phyloP scores from a whole-genome alignment of 768 basidiomycete genomes.

The Leucocoprinus sp. region DNA sequence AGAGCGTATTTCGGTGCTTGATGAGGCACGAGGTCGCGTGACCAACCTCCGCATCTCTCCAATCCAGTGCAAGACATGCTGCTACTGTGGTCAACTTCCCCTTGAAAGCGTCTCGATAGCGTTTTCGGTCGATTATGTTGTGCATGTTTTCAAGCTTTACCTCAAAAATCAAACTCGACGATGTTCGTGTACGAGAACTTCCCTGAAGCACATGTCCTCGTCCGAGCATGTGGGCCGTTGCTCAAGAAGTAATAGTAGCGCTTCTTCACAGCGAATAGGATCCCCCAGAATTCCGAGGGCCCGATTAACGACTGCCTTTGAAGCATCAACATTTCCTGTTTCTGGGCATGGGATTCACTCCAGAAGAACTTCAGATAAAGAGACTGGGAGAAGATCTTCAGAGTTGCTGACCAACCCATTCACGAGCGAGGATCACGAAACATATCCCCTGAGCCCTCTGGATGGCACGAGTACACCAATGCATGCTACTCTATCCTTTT shows the following conservation, averaged over 20 bases:
- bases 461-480: slow-evolving; percentile 31
- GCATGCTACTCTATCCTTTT: slow-evolving; percentile 31
- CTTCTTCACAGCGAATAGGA: slow-evolving; percentile 30
- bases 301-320: slow-evolving; percentile 39
- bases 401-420: slow-evolving; percentile 41
- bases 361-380: slow-evolving; percentile 66
- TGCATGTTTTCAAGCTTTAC: slow-evolving; percentile 60
- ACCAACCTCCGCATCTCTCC: slow-evolving; percentile 53
- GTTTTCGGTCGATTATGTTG: slow-evolving; percentile 55
- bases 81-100: slow-evolving; percentile 60
- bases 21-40: slow-evolving; percentile 51
- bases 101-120: slow-evolving; percentile 58
- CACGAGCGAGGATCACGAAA: slow-evolving; percentile 34
- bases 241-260: slow-evolving; percentile 57
- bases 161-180: slow-evolving; percentile 48
- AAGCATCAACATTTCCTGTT: slow-evolving; percentile 60
- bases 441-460: slow-evolving; percentile 12
- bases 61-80: slow-evolving; percentile 49
- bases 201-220: slow-evolving; percentile 35
- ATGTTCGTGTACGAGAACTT: slow-evolving; percentile 57
- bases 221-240: slow-evolving; percentile 42
- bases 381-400: slow-evolving; percentile 38
- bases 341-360: slow-evolving; percentile 76
- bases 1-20: slow-evolving; percentile 55
- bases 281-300: slow-evolving; percentile 44